These are phyloP conservation scores for Aspergillus cristatus DNA, from an alignment of 495 filamentous ascomycete genomes.

Conservation along the genomic window DNA sequence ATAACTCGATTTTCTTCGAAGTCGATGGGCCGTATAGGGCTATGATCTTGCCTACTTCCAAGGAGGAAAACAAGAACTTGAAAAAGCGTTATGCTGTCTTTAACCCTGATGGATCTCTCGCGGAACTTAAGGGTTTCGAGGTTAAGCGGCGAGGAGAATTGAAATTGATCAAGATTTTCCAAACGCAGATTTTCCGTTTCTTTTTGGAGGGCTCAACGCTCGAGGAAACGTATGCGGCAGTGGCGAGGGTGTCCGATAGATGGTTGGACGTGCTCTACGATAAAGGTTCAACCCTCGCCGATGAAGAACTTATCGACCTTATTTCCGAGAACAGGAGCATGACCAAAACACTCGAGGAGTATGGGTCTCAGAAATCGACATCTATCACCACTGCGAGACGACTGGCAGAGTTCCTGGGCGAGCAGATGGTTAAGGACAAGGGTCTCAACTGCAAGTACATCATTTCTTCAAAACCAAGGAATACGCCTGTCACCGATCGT, in stretches of 20 bases:
- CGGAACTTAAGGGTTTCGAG: conserved; percentile 98
- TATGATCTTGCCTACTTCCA: conserved; percentile 95
- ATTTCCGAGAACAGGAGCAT: conserved; percentile 99
- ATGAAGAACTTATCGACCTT: conserved; percentile 95
- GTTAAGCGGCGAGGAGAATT: conserved; percentile 96
- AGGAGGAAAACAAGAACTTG: conserved; percentile 98
- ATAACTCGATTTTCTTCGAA: conserved; percentile 99
- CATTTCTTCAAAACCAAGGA: conserved; percentile 78
- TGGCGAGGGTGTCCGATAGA: conserved; percentile 89
- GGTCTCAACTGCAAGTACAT: conserved; percentile 99
- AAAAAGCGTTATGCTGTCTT: conserved; percentile 99
- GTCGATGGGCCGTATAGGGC: conserved; percentile 95
- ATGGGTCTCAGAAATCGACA: conserved; percentile 90
- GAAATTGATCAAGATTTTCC: conserved; percentile 99
- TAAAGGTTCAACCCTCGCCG: conserved; percentile 76
- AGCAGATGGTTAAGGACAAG: conserved; percentile 99
- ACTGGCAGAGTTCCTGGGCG: conserved; percentile 89
- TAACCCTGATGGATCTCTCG: conserved; percentile 91
- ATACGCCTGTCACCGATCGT: conserved; percentile 87
- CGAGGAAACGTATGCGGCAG: conserved; percentile 79
- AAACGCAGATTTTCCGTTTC: conserved; percentile 98
- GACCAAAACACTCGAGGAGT: conserved; percentile 92
- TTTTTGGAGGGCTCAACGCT: conserved; percentile 87
- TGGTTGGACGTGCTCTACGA: conserved; percentile 93
- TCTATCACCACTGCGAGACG: conserved; percentile 97